These are phyloP conservation scores for Prosopis cineraria DNA, from an alignment of 306 rosid species.

Conservation along the genomic window DNA sequence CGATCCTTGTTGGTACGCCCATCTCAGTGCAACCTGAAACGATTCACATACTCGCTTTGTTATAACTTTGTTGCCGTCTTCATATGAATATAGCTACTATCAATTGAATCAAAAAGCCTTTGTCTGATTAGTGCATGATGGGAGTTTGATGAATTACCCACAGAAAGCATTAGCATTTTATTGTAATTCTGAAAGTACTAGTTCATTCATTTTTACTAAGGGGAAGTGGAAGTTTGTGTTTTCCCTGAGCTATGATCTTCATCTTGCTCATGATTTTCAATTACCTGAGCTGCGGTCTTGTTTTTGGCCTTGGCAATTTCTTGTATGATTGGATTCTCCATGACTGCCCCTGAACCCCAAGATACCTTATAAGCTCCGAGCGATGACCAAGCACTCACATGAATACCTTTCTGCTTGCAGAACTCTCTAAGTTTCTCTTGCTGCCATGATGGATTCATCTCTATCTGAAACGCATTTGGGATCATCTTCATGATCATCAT, in stretches of 20 bases:
- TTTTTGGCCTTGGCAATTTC: constrained; percentile 48
- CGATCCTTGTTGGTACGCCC: constrained; percentile 59
- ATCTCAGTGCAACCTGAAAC: constrained; percentile 58
- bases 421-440: constrained; percentile 45
- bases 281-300: constrained; percentile 53
- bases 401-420: constrained; percentile 52
- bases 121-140: neutral
- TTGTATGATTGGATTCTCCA: constrained; percentile 50
- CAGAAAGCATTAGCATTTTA: neutral
- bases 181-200: neutral
- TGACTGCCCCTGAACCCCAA: constrained; percentile 59
- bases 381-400: constrained; percentile 61
- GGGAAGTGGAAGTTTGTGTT: neutral
- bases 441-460: constrained; percentile 62
- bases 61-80: neutral
- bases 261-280: constrained; percentile 7
- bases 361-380: constrained; percentile 48
- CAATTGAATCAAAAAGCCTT: neutral
- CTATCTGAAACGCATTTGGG: constrained; percentile 40
- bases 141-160: constrained; percentile 19
- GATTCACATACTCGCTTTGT: neutral
- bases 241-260: neutral
- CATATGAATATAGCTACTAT: neutral
- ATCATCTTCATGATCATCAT: neutral
- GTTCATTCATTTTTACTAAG: neutral